Evolutionary conservation across 495 filamentous ascomycete genomes (phyloP).

Genomic region (Penicillium flavigenum): DNA sequence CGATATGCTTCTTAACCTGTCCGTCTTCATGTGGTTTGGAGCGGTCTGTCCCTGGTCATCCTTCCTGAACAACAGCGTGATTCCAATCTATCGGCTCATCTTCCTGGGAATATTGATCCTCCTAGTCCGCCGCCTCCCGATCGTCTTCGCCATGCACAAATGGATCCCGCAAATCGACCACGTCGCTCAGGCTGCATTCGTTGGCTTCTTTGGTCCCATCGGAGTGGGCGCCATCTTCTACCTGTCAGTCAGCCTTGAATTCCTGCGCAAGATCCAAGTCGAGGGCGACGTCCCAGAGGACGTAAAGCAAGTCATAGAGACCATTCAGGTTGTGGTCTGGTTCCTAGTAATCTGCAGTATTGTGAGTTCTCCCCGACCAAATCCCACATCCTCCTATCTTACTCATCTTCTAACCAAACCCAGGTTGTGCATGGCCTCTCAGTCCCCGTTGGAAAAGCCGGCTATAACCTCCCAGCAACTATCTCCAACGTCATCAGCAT

Average conservation of each 20-base stretch:
- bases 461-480: conserved; percentile 74
- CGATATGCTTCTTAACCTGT: conserved; percentile 81
- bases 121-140: conserved; percentile 73
- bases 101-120: conserved; percentile 78
- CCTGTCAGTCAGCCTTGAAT: conserved; percentile 74
- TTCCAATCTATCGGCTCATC: conserved; percentile 77
- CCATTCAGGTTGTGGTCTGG: conserved; percentile 75
- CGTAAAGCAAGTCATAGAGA: conserved; percentile 60
- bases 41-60: conserved; percentile 79
- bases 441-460: conserved; percentile 80
- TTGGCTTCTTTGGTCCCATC: conserved; percentile 93
- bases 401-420: conserved; percentile 16
- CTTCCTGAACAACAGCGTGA: conserved; percentile 66
- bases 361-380: conserved; percentile 51
- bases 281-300: conserved; percentile 64
- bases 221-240: conserved; percentile 94
- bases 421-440: conserved; percentile 85
- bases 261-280: conserved; percentile 57
- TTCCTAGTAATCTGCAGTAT: conserved; percentile 84
- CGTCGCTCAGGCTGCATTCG: conserved; percentile 70
- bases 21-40: conserved; percentile 90
- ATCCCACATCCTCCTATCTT: neutral
- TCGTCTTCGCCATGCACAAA: conserved; percentile 70
- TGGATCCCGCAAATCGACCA: conserved; percentile 79
- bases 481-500: conserved; percentile 59